Conservation (phyloP, 169 alveolate genomes). For the Plasmodium coatneyi region DNA sequence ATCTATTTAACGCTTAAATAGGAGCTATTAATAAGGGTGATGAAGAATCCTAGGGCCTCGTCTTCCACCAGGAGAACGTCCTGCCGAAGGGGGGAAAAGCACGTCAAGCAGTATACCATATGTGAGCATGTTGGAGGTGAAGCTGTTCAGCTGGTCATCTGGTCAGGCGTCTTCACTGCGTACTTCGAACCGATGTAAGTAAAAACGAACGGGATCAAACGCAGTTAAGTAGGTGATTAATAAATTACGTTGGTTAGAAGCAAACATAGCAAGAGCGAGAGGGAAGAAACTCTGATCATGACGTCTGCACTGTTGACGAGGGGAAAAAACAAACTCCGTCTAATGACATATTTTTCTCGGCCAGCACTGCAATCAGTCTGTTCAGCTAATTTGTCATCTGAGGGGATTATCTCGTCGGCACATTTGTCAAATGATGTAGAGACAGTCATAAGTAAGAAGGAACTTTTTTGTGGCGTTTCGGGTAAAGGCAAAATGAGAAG, state of each 20-base stretch:
- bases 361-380: neutral
- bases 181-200: neutral
- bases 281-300: conserved; percentile 43
- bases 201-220: neutral
- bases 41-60: conserved; percentile 34
- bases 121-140: neutral
- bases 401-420: conserved; percentile 44
- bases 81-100: conserved; percentile 2
- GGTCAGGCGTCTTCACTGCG: neutral
- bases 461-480: conserved; percentile 5
- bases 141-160: neutral
- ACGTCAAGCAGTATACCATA: neutral
- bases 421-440: conserved; percentile 62
- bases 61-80: conserved; percentile 41
- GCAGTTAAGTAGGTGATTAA: neutral
- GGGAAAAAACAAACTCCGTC: conserved; percentile 48
- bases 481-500: conserved; percentile 68
- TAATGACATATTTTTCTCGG: conserved; percentile 43
- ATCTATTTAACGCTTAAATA: conserved; percentile 46
- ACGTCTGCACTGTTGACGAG: conserved; percentile 11
- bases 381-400: neutral
- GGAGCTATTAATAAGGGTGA: conserved; percentile 57
- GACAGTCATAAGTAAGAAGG: conserved; percentile 33
- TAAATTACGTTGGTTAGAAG: conserved; percentile 60
- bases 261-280: conserved; percentile 45